These are phyloP conservation scores for Cystobasidium sp. DNA, from an alignment of 1,284 basidiomycete genomes.

Conservation along the genomic window DNA sequence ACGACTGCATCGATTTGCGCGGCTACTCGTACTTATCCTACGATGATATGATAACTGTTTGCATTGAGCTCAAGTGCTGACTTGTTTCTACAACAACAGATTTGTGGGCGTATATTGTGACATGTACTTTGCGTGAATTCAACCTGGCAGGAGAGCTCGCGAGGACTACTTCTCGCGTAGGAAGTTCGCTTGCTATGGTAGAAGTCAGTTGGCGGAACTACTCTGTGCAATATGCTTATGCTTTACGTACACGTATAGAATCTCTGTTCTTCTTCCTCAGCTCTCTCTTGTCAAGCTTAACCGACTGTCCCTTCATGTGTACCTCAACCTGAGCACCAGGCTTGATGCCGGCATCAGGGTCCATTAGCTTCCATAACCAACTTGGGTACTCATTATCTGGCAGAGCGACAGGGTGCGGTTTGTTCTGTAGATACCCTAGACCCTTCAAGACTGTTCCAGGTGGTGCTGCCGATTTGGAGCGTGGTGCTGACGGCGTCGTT, in stretches of 20 bases:
- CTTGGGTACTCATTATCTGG: constrained; percentile 83
- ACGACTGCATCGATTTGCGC: too few relatives aligned
- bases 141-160: background rate
- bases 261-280: constrained; percentile 68
- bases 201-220: background rate
- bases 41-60: too few relatives aligned
- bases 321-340: constrained; percentile 69
- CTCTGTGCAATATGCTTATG: background rate
- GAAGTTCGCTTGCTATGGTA: constrained; percentile 32
- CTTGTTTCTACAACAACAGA: too few relatives aligned
- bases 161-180: constrained; percentile 30
- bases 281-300: constrained; percentile 59
- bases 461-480: constrained; percentile 50
- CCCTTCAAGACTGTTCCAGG: constrained; percentile 75
- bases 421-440: constrained; percentile 79
- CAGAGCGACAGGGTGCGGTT: constrained; percentile 75
- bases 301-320: constrained; percentile 69
- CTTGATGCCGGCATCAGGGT: constrained; percentile 43
- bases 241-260: constrained; percentile 70
- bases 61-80: too few relatives aligned
- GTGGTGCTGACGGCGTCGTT: constrained; percentile 8
- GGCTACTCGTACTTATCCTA: too few relatives aligned
- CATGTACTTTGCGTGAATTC: too few relatives aligned
- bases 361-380: constrained; percentile 83
- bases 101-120: too few relatives aligned